phyloP scores from a whole-genome alignment of 225 moss, liverwort and hornwort genomes.

The Thuidium tamariscinum region DNA sequence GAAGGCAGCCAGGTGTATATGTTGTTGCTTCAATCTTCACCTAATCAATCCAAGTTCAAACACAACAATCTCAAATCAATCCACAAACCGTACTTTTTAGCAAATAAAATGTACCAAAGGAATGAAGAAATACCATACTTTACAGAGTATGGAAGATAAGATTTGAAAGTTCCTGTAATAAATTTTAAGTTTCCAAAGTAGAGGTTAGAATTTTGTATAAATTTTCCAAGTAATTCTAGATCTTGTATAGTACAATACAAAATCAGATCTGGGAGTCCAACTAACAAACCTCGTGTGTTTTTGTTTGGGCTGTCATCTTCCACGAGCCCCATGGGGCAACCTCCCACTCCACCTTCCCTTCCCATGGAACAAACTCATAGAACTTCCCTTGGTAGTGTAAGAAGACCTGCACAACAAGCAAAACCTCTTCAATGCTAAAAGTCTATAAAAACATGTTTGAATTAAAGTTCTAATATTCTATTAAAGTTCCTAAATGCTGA shows the following conservation, averaged over 20 bases:
- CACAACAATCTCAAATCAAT: background rate
- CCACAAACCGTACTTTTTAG: background rate
- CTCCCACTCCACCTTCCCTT: constrained; percentile 74
- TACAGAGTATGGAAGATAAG: too few species aligned
- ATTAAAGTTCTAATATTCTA: background rate
- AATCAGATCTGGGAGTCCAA: background rate
- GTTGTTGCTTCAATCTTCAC: constrained; percentile 66
- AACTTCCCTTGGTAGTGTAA: constrained; percentile 70
- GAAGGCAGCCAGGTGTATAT: constrained; percentile 15
- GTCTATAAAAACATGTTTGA: background rate
- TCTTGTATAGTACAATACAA: too few species aligned
- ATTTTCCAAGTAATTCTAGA: background rate
- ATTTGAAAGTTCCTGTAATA: background rate
- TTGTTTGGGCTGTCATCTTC: constrained; percentile 59
- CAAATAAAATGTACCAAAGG: background rate
- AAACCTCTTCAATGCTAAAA: background rate
- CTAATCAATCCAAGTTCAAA: constrained; percentile 1
- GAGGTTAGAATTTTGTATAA: background rate
- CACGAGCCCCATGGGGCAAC: constrained; percentile 78
- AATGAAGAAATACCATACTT: background rate
- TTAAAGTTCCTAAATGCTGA: background rate
- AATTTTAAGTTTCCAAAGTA: background rate
- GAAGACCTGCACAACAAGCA: constrained; percentile 27
- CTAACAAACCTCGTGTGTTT: constrained; percentile 37
- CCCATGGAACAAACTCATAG: constrained; percentile 77